Conservation (phyloP, 306 rosid genomes). For the Trifolium subterraneum region DNA sequence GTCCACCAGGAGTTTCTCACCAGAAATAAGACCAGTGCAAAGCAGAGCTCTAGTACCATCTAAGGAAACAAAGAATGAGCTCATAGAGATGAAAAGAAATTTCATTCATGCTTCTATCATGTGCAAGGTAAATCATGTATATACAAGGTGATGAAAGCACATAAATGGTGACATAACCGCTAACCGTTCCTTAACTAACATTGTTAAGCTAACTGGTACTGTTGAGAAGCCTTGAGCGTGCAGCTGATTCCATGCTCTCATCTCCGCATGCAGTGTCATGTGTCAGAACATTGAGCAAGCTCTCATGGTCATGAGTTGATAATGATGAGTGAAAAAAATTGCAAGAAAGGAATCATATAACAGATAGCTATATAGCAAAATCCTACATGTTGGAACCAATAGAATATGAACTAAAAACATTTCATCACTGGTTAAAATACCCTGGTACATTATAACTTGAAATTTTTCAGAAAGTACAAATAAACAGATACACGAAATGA, state of each 20-base stretch:
- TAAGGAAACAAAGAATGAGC: not conserved
- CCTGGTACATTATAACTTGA: slow-evolving; percentile 3
- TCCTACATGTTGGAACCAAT: slow-evolving; percentile 7
- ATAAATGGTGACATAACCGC: not conserved
- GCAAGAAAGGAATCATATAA: slow-evolving; percentile 4
- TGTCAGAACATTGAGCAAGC: not conserved
- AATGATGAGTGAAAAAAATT: not conserved
- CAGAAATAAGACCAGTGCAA: not conserved
- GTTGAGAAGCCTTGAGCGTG: not conserved
- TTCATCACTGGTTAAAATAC: slow-evolving; percentile 14
- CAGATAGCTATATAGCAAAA: not conserved
- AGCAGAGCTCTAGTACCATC: not conserved
- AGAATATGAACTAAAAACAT: not conserved
- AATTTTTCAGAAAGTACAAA: slow-evolving; percentile 5
- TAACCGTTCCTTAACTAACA: slow-evolving; percentile 8
- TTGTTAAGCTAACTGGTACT: not conserved
- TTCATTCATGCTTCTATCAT: not conserved
- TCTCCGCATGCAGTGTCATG: not conserved
- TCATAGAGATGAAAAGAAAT: not conserved
- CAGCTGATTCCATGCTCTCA: not conserved
- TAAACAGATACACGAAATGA: not conserved
- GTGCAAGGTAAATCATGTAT: not conserved
- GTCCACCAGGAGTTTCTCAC: not conserved
- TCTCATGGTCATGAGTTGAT: not conserved
- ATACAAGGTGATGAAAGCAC: not conserved